These are phyloP conservation scores for Emericellopsis terricola DNA, from an alignment of 495 filamentous ascomycete genomes.

Conservation along the genomic window DNA sequence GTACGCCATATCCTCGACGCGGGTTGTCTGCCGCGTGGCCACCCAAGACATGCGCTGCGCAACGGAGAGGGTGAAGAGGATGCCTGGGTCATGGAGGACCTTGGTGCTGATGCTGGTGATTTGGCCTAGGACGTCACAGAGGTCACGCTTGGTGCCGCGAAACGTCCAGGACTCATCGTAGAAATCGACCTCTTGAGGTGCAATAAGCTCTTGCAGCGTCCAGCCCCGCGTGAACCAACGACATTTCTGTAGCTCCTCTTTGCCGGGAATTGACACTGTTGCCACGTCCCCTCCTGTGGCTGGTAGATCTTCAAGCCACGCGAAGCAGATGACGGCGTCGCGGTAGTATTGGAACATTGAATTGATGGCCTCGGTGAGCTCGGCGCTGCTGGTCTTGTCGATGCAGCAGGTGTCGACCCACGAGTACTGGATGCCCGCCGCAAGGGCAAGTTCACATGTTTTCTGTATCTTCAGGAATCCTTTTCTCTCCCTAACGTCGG, in stretches of 20 bases:
- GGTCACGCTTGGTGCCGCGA: conserved; percentile 11
- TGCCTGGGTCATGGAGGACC: conserved; percentile 5
- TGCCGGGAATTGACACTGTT: too few species aligned
- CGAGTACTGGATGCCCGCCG: conserved; percentile 9
- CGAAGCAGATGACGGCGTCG: conserved; percentile 18
- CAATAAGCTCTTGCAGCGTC: conserved; percentile 23
- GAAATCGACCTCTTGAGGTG: conserved; percentile 13
- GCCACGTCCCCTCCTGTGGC: too few species aligned
- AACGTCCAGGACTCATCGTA: conserved; percentile 12
- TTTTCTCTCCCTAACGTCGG: conserved; percentile 3
- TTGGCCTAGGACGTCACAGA: conserved; percentile 8
- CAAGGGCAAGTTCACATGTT: conserved; percentile 6
- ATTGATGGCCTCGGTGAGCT: conserved; percentile 26
- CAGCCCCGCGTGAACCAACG: conserved; percentile 22
- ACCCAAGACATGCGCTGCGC: conserved; percentile 24
- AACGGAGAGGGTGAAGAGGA: conserved; percentile 7
- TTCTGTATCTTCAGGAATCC: conserved; percentile 12
- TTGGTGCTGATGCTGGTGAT: conserved; percentile 13
- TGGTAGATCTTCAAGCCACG: conserved; percentile 17
- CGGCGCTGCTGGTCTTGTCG: conserved; percentile 24
- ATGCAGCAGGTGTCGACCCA: conserved; percentile 27
- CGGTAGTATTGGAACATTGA: conserved; percentile 25
- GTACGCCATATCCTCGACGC: conserved; percentile 23
- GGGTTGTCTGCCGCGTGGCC: conserved; percentile 11
- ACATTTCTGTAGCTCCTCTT: conserved; percentile 4